A percentile compares a stretch with the other conserved stretches of the same genome.
Conservation (phyloP, 2,329 filamentous ascomycete genomes). For the Colletotrichum phormii region DNA sequence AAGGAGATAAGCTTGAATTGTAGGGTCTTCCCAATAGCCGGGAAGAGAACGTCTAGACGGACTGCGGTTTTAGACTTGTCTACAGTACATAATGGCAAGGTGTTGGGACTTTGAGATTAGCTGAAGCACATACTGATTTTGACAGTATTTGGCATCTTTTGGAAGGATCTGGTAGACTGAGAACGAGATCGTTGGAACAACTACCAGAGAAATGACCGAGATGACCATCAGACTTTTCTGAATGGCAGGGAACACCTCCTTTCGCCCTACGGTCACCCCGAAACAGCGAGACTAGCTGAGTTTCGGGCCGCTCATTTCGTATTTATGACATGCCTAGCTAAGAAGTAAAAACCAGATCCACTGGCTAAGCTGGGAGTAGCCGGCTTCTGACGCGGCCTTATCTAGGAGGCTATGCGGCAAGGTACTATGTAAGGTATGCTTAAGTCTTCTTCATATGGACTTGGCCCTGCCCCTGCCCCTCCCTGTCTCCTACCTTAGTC, state of each 20-base stretch:
- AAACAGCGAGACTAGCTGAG: background rate
- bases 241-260: background rate
- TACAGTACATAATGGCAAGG: background rate
- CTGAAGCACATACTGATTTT: too few species aligned
- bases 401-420: background rate
- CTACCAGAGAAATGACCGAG: too few species aligned
- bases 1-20: background rate
- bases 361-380: background rate
- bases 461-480: too few species aligned
- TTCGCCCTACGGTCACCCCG: background rate
- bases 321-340: background rate
- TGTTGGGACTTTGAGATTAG: background rate
- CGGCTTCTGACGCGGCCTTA: slow-evolving; percentile 1
- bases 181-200: background rate
- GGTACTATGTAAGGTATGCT: background rate
- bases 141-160: background rate
- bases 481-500: background rate
- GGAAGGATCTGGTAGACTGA: background rate
- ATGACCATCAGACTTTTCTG: background rate
- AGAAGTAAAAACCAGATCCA: background rate
- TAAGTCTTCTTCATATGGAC: slow-evolving; percentile 6
- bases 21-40: slow-evolving; percentile 2
- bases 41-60: background rate
- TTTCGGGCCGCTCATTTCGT: background rate
- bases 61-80: background rate